Conservation (phyloP, 73 alveolate species). For the Tetrahymena elliotti region DNA sequence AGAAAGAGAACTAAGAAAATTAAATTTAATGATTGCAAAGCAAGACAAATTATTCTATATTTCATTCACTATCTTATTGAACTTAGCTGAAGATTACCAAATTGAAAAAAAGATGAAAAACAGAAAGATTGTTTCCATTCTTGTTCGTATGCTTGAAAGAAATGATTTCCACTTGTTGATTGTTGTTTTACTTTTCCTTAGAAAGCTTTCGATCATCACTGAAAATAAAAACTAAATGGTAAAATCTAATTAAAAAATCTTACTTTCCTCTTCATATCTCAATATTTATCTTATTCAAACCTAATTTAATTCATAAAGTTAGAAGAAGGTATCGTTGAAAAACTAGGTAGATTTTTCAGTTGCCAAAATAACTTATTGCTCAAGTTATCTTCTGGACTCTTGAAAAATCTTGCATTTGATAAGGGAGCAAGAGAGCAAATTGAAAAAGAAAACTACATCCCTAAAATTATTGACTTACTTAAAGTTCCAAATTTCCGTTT, state of each 20-base stretch:
- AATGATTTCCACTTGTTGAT: slow-evolving; percentile 85
- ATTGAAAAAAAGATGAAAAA: slow-evolving; percentile 92
- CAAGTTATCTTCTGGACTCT: slow-evolving; percentile 64
- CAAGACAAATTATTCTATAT: slow-evolving; percentile 91
- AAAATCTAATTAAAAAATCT: not conserved
- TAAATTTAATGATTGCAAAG: slow-evolving; percentile 76
- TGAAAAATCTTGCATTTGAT: slow-evolving; percentile 90
- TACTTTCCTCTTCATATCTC: not conserved
- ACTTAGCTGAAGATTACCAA: slow-evolving; percentile 93
- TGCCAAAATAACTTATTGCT: slow-evolving; percentile 72
- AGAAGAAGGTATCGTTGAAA: slow-evolving; percentile 77
- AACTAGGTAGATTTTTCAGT: slow-evolving; percentile 77
- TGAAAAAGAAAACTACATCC: slow-evolving; percentile 79
- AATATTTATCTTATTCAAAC: not conserved
- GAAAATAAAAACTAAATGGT: slow-evolving; percentile 86
- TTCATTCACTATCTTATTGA: slow-evolving; percentile 83
- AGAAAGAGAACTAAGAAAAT: slow-evolving; percentile 62
- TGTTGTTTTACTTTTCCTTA: slow-evolving; percentile 81
- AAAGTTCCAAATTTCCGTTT: slow-evolving; percentile 91
- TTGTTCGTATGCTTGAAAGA: slow-evolving; percentile 80
- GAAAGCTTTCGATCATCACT: slow-evolving; percentile 86
- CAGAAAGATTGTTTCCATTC: slow-evolving; percentile 72
- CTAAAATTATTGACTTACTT: slow-evolving; percentile 76
- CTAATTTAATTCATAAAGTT: not conserved
- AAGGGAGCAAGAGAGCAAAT: slow-evolving; percentile 72